Conservation (phyloP, 164 flowering plant genomes). For the grape (Vitis vinifera) region ASM3070453v1 NC_081820.1:19861001-19861500, state of each 20-base stretch:
- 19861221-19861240: constrained; percentile 35
- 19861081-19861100: background rate
- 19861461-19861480: constrained; percentile 33
- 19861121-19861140: background rate
- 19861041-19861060: too few species aligned
- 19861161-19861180: constrained; percentile 6
- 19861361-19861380: constrained; percentile 37
- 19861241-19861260: constrained; percentile 22
- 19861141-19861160: constrained; percentile 16
- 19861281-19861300: constrained; percentile 14
- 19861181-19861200: constrained; percentile 16
- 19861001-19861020: too few species aligned
- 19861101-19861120: constrained; percentile 3
- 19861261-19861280: constrained; percentile 5
- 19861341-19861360: constrained; percentile 32
- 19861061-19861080: too few species aligned
- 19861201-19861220: constrained; percentile 20
- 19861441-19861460: constrained; percentile 42
- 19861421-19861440: constrained; percentile 26
- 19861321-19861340: constrained; percentile 40
- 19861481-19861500: constrained; percentile 24
- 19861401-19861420: constrained; percentile 23
- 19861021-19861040: too few species aligned
- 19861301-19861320: constrained; percentile 20
- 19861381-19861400: constrained; percentile 16